Evolutionary conservation across 2,329 filamentous ascomycete species (phyloP).

Genomic region (Macroventuria anomochaeta): DNA sequence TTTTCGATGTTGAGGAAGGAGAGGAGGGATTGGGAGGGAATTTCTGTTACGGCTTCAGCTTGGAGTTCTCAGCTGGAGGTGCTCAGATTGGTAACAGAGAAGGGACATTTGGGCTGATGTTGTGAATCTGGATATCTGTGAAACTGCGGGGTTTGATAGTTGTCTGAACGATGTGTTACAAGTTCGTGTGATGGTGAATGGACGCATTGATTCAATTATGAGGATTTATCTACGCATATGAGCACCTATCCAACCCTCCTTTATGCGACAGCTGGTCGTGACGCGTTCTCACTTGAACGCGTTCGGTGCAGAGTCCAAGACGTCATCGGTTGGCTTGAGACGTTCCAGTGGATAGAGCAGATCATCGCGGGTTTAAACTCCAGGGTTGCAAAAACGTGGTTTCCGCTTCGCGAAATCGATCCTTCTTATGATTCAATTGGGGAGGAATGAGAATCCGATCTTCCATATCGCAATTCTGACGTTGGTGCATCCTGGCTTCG

Average conservation of each 20-base stretch:
- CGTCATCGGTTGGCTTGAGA: slow-evolving; percentile 12
- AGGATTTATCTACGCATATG: not conserved
- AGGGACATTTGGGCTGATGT: slow-evolving; percentile 42
- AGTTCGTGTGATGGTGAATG: slow-evolving; percentile 21
- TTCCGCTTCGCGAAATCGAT: not conserved
- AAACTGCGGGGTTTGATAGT: slow-evolving; percentile 26
- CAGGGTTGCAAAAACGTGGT: slow-evolving; percentile 4
- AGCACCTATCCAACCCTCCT: not conserved
- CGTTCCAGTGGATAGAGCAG: slow-evolving; percentile 7
- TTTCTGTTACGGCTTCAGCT: slow-evolving; percentile 16
- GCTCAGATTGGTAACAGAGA: not conserved
- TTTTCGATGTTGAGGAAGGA: slow-evolving; percentile 58
- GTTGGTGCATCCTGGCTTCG: not conserved
- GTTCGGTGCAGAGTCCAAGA: slow-evolving; percentile 14
- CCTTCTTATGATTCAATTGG: slow-evolving; percentile 7
- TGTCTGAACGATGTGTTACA: slow-evolving; percentile 23
- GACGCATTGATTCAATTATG: slow-evolving; percentile 23
- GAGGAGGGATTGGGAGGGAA: slow-evolving; percentile 5
- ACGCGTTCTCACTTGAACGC: slow-evolving; percentile 3
- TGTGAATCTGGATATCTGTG: slow-evolving; percentile 22
- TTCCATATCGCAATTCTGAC: not conserved
- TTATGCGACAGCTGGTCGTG: slow-evolving; percentile 5
- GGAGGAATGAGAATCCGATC: not conserved
- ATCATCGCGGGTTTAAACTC: slow-evolving; percentile 5
- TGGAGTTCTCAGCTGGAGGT: not conserved